Conservation (phyloP, 495 filamentous ascomycete genomes). For the Astrothelium macrocarpum region DNA sequence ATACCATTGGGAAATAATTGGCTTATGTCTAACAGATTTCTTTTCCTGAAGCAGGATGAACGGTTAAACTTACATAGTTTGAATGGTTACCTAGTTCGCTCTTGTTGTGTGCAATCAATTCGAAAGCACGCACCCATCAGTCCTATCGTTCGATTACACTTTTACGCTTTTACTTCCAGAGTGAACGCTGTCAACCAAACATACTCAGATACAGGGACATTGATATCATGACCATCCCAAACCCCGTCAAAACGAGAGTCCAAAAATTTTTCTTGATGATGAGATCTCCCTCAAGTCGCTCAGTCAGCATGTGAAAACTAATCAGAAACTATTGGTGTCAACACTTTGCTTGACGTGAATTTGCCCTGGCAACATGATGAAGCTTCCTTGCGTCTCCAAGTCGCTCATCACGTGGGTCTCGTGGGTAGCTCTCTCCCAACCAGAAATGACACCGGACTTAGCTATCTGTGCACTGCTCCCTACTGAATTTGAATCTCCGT, state of each 20-base stretch:
- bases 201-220: background rate
- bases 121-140: no score
- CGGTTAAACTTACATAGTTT: background rate
- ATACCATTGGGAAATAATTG: no score
- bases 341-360: background rate
- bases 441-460: background rate
- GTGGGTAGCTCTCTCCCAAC: background rate
- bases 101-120: background rate
- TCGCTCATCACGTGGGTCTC: background rate
- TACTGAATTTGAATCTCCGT: background rate
- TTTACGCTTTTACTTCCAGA: background rate
- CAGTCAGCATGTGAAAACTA: background rate
- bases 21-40: no score
- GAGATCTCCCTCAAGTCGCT: background rate
- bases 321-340: background rate
- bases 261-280: background rate
- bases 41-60: background rate
- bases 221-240: background rate
- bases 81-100: background rate
- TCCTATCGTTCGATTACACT: background rate
- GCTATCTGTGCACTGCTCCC: background rate
- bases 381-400: background rate
- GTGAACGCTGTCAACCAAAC: background rate
- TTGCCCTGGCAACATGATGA: background rate
- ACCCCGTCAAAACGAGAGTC: background rate